Evolutionary conservation across 2,329 filamentous ascomycete genomes (phyloP).

Genomic region (Venturiaceae sp.): DNA sequence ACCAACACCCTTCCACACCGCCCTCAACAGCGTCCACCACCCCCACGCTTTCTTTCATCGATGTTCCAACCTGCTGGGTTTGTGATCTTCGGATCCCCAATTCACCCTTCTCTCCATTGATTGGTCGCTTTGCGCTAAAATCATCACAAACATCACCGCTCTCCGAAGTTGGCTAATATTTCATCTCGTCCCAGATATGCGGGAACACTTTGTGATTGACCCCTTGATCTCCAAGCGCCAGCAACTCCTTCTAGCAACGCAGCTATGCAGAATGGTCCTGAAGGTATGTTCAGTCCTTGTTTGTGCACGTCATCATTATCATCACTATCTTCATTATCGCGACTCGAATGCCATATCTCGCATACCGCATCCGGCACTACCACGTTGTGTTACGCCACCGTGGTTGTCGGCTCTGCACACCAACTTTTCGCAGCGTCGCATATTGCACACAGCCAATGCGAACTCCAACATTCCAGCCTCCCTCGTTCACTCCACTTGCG

Average conservation of each 20-base stretch:
- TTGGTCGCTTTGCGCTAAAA: not conserved
- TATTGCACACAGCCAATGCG: too few relatives aligned
- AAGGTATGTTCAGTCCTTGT: constrained; percentile 48
- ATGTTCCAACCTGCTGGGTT: too few relatives aligned
- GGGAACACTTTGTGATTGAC: constrained; percentile 94
- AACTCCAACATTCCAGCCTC: too few relatives aligned
- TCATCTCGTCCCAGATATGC: constrained; percentile 59
- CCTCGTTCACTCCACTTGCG: not conserved
- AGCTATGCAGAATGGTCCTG: constrained; percentile 95
- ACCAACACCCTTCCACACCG: too few relatives aligned
- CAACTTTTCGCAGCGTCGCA: not conserved
- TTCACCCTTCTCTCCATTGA: too few relatives aligned
- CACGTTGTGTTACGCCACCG: not conserved
- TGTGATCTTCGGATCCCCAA: too few relatives aligned
- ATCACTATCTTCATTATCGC: too few relatives aligned
- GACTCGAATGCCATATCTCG: not conserved
- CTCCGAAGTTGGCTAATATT: not conserved
- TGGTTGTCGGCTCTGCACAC: not conserved
- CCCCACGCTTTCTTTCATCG: too few relatives aligned
- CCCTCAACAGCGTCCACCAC: too few relatives aligned
- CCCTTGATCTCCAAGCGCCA: constrained; percentile 97
- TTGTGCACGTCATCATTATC: not conserved
- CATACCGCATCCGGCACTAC: not conserved
- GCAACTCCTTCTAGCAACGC: constrained; percentile 90
- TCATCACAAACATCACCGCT: not conserved